Percentiles rank a stretch among this genome's conserved stretches.
Evolutionary conservation across 164 flowering plant genomes (phyloP).

Genomic region (grape (Vitis vinifera)): DNA sequence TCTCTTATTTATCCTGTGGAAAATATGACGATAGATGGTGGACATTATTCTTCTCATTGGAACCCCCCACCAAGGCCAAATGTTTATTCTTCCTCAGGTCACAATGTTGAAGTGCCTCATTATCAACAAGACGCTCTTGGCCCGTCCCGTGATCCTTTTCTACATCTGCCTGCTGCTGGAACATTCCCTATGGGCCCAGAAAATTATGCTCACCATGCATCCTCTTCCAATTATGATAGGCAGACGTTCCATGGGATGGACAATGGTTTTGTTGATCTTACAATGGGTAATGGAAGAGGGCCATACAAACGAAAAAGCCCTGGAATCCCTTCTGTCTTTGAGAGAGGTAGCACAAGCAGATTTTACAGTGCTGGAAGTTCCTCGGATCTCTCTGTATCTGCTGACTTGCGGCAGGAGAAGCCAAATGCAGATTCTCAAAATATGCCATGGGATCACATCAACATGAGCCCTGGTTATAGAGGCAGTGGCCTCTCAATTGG

Average conservation of each 20-base stretch:
- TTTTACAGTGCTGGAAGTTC: conserved; percentile 35
- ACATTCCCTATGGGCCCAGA: conserved; percentile 27
- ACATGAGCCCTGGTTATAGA: conserved; percentile 25
- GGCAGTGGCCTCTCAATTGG: conserved; percentile 39
- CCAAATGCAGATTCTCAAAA: conserved; percentile 37
- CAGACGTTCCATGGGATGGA: conserved; percentile 32
- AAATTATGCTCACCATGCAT: conserved; percentile 28
- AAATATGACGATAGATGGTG: conserved; percentile 31
- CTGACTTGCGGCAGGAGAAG: conserved; percentile 46
- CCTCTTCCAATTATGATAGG: conserved; percentile 45
- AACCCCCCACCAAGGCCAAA: conserved; percentile 35
- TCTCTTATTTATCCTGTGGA: conserved; percentile 38
- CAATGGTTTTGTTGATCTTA: conserved; percentile 30
- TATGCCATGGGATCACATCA: conserved; percentile 36
- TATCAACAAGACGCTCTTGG: conserved; percentile 34
- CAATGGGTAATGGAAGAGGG: conserved; percentile 42
- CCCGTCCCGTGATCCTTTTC: conserved; percentile 36
- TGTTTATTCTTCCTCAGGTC: conserved; percentile 39
- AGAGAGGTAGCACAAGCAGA: conserved; percentile 52
- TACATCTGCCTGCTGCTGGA: conserved; percentile 28
- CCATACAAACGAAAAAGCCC: conserved; percentile 64
- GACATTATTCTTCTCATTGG: conserved; percentile 40
- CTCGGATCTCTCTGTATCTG: conserved; percentile 28
- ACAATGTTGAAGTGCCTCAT: conserved; percentile 27
- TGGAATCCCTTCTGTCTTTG: conserved; percentile 38